Evolutionary conservation across 768 basidiomycete species (phyloP), one percentile per base, ranked within the genome.

Genomic region (Hypholoma fasciculare): DNA sequence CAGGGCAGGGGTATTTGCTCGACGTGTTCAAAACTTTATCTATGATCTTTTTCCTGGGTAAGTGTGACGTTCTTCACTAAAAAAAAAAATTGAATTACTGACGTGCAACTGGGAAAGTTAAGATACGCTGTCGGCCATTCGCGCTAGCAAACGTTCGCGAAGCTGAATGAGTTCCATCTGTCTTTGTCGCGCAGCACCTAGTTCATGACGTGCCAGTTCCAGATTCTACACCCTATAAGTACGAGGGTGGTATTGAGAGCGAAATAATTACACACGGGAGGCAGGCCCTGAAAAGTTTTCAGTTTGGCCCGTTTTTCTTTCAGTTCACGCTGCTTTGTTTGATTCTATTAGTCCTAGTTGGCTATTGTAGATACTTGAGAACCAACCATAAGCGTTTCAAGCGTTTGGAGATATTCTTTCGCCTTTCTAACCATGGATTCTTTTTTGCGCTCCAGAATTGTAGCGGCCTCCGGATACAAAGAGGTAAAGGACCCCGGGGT

Each of bases 231-330:
- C 9, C 3, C 43, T 34, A 19, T 34, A 38, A 37, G n/a, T 46
- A 19, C 48, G 19, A 43, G 14, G 47, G 2, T 16, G 44, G 42
- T 19, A 13, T 52, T 3, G 20, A 17, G 5, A n/a, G 19, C 7
- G 8, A 44, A 0, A 61, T 7, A 9, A 17, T 34, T 7, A 42
- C 58, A 27, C 65, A 82, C 82, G 1, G 82, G 80, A 16, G 82
- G 81, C 11, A 84, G 67, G 0, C 80, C 81, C 60, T 77, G 77
- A 63, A 81, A 83, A 4, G 78, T 74, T 55, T 74, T 72, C 26
- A 82, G 62, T 61, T 76, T 80, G 2, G 74, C 74, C 27, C 75
- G 68, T 59, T 82, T 83, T 26, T 70, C 65, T 60, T 74, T 78
- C 19, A 83, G 63, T 12, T 71, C 68, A n/a, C 74, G 68, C 53